These are phyloP conservation scores for Fraxinus baroniana DNA, from an alignment of 305 asterid species.

Conservation along the genomic window DNA sequence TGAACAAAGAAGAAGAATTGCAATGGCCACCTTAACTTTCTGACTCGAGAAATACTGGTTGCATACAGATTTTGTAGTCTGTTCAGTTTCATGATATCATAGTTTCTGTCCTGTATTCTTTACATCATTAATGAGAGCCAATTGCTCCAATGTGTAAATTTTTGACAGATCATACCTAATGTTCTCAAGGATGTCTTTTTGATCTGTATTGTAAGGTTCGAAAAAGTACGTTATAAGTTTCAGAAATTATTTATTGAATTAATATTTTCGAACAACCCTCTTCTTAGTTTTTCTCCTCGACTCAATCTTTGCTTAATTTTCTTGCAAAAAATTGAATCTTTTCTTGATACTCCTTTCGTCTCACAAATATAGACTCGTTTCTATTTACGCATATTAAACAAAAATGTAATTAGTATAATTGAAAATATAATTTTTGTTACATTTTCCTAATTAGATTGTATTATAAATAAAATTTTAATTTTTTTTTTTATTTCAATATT, in stretches of 20 bases:
- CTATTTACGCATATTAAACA: no score
- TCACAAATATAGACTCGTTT: no score
- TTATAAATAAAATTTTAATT: no score
- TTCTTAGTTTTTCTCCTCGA: neutral
- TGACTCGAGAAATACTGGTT: constrained; percentile 17
- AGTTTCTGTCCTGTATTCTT: neutral
- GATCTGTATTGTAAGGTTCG: neutral
- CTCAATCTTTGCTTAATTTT: neutral
- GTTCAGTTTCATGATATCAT: neutral
- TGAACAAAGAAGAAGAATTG: neutral
- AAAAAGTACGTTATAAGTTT: neutral
- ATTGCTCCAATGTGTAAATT: neutral
- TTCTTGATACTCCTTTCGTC: neutral
- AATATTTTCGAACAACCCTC: neutral
- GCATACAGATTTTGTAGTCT: neutral
- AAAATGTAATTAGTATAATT: no score
- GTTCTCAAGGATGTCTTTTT: neutral
- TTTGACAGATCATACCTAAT: neutral
- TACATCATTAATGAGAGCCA: neutral
- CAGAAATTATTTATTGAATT: neutral
- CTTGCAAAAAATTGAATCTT: neutral
- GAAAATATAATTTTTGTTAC: no score
- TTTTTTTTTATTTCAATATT: no score
- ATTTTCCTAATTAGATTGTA: no score
- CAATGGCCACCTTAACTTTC: constrained; percentile 27